Base-by-base conservation (phyloP, 768 basidiomycete genomes). In the Tricholoma sp. region DNA sequence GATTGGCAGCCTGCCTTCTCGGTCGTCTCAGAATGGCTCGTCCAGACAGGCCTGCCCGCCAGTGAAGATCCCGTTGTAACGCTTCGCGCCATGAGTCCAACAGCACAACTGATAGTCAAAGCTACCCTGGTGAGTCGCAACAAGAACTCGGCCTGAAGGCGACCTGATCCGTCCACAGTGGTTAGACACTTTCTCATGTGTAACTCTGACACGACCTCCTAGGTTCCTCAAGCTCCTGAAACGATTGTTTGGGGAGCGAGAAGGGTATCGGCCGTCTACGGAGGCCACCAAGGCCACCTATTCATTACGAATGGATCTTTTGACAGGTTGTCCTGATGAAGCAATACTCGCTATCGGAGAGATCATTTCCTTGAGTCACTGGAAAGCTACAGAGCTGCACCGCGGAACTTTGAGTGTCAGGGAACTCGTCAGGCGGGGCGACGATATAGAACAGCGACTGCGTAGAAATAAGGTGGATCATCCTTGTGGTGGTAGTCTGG, bases 241-340 rank as follows among this genome's bases (percentile, higher is more conserved):
- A 63, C 81, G 80, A 19, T 72, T 93, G 45, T 80, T 91, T 59
- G 80, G 80, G 11, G 77, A 78, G 50, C 71, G 70, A 41, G 76
- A 72, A 14, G 77, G 74, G 37, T 82, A 74, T 64, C 82, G 82
- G 76, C 58, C 68, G 54, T 71, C 68, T 63, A 71, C 72, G 14
- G 72, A 68, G 16, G 67, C 67, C 32, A 59, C 65, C 37, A 70
- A 72, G 19, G 61, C 67, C 57, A 66, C 77, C 50, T 72, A 72
- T 52, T 75, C 80, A 54, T 71, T 84, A 61, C 79, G 79, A 50
- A 85, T 91, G 80, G 87, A 89, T 61, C 69, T 73, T 47, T 70
- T 91, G 58, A 85, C 82, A 21, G 90, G 90, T 27, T 91, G 89
- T 73, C 85, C 90, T 2, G 88, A 93, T 64, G 87, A 87, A 63